Evolutionary conservation across 176 grass and related monocot genomes (phyloP), one percentile per base, ranked within the genome.

Genomic region (Oryza punctata): DNA sequence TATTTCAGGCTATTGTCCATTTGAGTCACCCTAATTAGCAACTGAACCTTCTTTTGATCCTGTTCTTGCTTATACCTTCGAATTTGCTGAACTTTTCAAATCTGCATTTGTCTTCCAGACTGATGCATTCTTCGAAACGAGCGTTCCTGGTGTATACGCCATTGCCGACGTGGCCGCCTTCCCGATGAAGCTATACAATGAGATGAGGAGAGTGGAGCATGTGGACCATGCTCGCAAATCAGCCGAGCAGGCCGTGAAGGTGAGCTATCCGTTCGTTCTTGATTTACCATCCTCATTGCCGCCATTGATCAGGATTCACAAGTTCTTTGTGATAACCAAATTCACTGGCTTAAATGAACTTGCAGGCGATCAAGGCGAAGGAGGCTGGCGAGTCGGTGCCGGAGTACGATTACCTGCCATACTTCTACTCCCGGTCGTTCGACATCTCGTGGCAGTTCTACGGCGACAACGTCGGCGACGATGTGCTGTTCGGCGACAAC

Each of bases 381-480:
- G 95, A 98, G 87, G 84, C 91, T 21, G 95, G 91, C 16, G 87
- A 98, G 66, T 70, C 72, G 0, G 77, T 95, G 7, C 69, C 92
- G 11, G 87, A 95, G 45, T 98, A 98, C 61, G 95, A 91, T 65
- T 98, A 98, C 76, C 85, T 98, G 44, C 95, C 95, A 1, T 98
- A 88, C 84, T 98, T 95, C 89, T 98, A 98, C 71, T 98, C 95
- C 40, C 87, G 95, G 47, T 85, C 95, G 2, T 98, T 98, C 23
- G 91, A 95, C 76, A 19, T 95, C 3, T 86, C 92, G 28, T 98
- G 95, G 95, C 95, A 98, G 79, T 98, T 98, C 85, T 98, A 98
- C 30, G 95, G 95, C 18, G 92, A 98, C 79, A 98, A 95, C 72
- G 89, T 90, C 45, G 95, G 95, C 50, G 95, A 93, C 10, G 86